Conservation (phyloP, 148 eudicot species). For the Simmondsia chinensis region DNA sequence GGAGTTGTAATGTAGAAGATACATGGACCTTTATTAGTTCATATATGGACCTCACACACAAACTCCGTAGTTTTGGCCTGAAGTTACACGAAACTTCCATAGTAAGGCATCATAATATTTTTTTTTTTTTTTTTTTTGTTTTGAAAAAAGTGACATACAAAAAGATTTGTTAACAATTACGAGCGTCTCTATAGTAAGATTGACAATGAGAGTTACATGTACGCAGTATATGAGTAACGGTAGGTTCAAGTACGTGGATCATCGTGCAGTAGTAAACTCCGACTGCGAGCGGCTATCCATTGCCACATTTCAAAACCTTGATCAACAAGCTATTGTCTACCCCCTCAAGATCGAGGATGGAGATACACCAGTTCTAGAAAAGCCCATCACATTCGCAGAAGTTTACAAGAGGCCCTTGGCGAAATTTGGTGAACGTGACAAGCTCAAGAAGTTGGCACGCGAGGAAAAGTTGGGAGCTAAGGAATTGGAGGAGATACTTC, state of each 20-base stretch:
- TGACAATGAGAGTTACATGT: too few relatives aligned
- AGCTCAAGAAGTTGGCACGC: conserved; percentile 19
- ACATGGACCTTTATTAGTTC: too few relatives aligned
- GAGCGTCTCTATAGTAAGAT: too few relatives aligned
- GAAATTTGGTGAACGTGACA: conserved; percentile 16
- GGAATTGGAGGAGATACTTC: background rate
- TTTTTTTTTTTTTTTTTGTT: too few relatives aligned
- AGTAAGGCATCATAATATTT: too few relatives aligned
- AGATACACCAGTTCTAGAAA: conserved; percentile 35
- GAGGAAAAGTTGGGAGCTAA: background rate
- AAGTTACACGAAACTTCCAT: too few relatives aligned
- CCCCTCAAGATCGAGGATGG: conserved; percentile 41
- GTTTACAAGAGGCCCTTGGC: conserved; percentile 40
- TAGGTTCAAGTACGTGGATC: conserved; percentile 59
- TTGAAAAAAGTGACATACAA: too few relatives aligned
- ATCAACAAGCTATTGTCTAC: conserved; percentile 34
- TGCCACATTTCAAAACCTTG: conserved; percentile 52
- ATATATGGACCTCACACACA: too few relatives aligned
- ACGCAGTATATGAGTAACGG: conserved; percentile 49
- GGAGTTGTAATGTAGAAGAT: too few relatives aligned
- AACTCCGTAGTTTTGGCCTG: too few relatives aligned
- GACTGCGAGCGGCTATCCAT: conserved; percentile 31
- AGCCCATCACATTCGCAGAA: conserved; percentile 32
- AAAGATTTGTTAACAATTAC: too few relatives aligned
- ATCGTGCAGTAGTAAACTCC: conserved; percentile 50